Evolutionary conservation across 2,329 filamentous ascomycete species (phyloP).

Genomic region (Massarina eburnea): DNA sequence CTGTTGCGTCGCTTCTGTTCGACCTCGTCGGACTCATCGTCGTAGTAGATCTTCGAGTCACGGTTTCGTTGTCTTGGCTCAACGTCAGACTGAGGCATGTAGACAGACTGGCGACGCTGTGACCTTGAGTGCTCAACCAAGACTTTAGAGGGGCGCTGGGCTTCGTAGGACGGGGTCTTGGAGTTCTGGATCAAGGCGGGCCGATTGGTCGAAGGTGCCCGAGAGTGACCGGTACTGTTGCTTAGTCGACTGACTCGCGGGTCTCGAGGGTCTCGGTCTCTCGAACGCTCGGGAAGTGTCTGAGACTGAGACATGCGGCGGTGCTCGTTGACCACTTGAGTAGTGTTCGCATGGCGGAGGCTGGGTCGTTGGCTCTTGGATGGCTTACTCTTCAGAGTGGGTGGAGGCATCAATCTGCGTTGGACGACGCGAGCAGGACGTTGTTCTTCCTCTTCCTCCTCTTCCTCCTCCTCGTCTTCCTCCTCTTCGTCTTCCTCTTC

Average conservation of each 20-base stretch:
- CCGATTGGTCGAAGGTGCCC: conserved; percentile 27
- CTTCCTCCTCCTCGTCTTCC: conserved; percentile 17
- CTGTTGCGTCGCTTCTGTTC: conserved; percentile 15
- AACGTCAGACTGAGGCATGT: conserved; percentile 20
- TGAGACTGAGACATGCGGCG: conserved; percentile 17
- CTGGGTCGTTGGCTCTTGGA: conserved; percentile 23
- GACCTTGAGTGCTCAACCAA: conserved; percentile 29
- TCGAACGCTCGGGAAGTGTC: conserved; percentile 14
- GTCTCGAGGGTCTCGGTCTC: conserved; percentile 18
- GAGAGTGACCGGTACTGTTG: conserved; percentile 20
- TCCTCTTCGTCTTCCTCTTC: conserved; percentile 14
- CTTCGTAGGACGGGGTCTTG: conserved; percentile 35
- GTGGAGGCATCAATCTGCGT: conserved; percentile 29
- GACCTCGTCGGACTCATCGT: conserved; percentile 4
- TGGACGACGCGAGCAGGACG: conserved; percentile 9
- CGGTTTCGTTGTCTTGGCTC: conserved; percentile 16
- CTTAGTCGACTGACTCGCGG: conserved; percentile 7
- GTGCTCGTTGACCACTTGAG: conserved; percentile 17
- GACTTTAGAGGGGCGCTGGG: conserved; percentile 21
- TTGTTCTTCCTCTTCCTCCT: conserved; percentile 12
- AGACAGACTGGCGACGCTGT: conserved; percentile 28
- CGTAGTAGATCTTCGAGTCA: neutral
- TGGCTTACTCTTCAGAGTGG: conserved; percentile 14
- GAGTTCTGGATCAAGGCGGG: conserved; percentile 34
- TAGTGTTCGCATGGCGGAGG: conserved; percentile 29